Conservation (phyloP, 345 rosid genomes). For the Eutrema yunnanense region DNA sequence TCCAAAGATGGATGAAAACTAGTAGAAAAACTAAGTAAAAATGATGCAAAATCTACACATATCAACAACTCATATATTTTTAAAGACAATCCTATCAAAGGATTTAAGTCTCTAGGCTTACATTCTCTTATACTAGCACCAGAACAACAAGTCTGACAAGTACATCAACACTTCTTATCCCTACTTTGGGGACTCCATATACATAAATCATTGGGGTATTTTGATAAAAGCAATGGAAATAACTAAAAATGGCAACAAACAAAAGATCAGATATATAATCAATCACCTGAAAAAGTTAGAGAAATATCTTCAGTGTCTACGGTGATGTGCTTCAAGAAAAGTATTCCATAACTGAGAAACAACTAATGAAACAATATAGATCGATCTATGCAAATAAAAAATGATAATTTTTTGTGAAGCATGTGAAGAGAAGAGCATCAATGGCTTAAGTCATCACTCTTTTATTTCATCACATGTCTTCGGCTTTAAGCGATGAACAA, state of each 20-base stretch:
- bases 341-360: conserved; percentile 54
- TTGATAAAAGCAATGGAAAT: background rate
- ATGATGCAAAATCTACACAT: no score
- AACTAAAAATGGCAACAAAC: background rate
- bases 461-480: no score
- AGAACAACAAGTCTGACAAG: conserved; percentile 55
- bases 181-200: conserved; percentile 90
- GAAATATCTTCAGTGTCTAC: conserved; percentile 44
- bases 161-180: conserved; percentile 51
- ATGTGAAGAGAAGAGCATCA: no score
- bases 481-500: no score
- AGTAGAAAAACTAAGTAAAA: no score
- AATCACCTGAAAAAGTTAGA: conserved; percentile 54
- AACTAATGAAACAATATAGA: background rate
- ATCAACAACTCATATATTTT: no score
- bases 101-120: conserved; percentile 19
- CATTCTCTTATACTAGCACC: conserved; percentile 57
- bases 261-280: background rate
- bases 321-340: conserved; percentile 51
- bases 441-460: no score
- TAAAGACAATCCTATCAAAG: no score
- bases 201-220: conserved; percentile 19
- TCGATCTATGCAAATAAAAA: background rate
- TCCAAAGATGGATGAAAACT: no score
- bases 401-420: no score